These are phyloP conservation scores for Calonectria multiphialidica DNA, from an alignment of 2,329 filamentous ascomycete genomes.

Conservation along the genomic window DNA sequence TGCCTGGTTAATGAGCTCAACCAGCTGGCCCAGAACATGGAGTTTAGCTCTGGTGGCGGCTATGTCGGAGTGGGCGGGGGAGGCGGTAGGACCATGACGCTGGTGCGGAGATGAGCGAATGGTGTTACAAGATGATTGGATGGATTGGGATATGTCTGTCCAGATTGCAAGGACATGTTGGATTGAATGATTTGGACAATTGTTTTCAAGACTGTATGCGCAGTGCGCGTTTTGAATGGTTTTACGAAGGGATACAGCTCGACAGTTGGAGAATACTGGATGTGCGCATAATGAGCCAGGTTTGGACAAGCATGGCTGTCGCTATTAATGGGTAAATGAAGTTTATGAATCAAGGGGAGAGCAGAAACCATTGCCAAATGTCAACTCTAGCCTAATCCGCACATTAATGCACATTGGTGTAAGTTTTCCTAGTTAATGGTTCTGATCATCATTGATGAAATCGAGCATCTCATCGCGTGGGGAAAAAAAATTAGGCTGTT, in stretches of 20 bases:
- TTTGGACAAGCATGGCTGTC: not conserved
- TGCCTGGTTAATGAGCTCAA: constrained; percentile 47
- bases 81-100: constrained; percentile 24
- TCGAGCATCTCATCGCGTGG: too few relatives aligned
- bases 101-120: constrained; percentile 33
- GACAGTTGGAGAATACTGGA: not conserved
- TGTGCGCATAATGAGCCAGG: not conserved
- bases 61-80: constrained; percentile 39
- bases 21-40: constrained; percentile 24
- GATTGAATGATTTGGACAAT: not conserved
- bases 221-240: not conserved
- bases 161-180: not conserved
- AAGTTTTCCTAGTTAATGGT: too few relatives aligned
- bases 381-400: too few relatives aligned
- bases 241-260: not conserved
- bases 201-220: not conserved
- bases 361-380: not conserved
- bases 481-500: too few relatives aligned
- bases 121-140: not conserved
- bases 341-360: not conserved
- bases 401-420: too few relatives aligned
- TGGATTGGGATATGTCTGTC: not conserved
- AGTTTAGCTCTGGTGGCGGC: constrained; percentile 34
- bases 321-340: too few relatives aligned
- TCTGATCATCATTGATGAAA: too few relatives aligned